A percentile compares a stretch with the other conserved stretches of the same genome.
Evolutionary conservation across 441 rosid species (phyloP).

Genomic region (Gossypium davidsonii): DNA sequence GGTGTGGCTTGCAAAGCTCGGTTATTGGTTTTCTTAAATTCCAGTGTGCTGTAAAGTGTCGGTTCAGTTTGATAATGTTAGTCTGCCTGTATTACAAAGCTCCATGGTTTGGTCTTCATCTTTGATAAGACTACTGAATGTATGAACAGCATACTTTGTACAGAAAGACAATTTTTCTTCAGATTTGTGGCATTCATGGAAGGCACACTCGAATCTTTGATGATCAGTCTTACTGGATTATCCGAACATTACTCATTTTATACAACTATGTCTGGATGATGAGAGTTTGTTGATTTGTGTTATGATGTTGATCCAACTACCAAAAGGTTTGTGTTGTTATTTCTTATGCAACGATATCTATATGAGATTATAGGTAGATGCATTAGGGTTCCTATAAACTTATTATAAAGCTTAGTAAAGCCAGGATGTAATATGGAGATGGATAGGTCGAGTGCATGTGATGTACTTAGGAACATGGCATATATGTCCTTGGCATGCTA

Average conservation of each 20-base stretch:
- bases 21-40: background rate
- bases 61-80: background rate
- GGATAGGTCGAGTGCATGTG: background rate
- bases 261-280: background rate
- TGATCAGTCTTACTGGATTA: background rate
- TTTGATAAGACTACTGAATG: background rate
- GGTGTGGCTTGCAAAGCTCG: background rate
- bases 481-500: background rate
- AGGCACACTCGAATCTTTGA: background rate
- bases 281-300: background rate
- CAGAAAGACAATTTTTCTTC: background rate
- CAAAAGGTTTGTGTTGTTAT: background rate
- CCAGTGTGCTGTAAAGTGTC: background rate
- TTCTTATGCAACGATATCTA: background rate
- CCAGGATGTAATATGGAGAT: background rate
- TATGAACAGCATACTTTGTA: background rate
- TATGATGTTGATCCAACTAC: constrained; percentile 1
- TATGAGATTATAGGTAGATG: background rate
- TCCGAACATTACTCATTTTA: background rate
- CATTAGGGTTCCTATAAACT: background rate
- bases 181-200: background rate
- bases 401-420: background rate
- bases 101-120: background rate
- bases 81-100: background rate
- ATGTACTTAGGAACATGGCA: background rate